Percentiles rank a stretch among this genome's conserved stretches.
These are phyloP conservation scores for Malassezia dermatis DNA, from an alignment of 1,284 basidiomycete species.

Conservation along the genomic window DNA sequence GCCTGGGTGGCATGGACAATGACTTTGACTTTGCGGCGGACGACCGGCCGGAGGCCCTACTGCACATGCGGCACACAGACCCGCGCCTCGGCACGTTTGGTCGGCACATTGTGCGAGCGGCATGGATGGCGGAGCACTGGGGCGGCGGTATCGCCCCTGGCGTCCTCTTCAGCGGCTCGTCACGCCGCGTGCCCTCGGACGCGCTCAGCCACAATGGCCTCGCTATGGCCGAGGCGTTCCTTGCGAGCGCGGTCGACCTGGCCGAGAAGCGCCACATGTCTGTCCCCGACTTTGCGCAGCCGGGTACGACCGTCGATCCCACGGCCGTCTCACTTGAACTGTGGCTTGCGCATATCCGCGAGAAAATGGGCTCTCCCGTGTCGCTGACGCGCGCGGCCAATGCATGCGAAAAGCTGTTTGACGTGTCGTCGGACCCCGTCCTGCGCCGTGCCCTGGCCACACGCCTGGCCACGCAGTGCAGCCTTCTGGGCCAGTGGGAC, in stretches of 20 bases:
- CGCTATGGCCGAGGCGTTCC: slow-evolving; percentile 26
- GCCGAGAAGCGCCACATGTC: slow-evolving; percentile 27
- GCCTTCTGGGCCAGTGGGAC: neutral
- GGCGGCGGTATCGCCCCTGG: slow-evolving; percentile 37
- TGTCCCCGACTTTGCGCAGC: slow-evolving; percentile 25
- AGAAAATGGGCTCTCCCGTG: slow-evolving; percentile 15
- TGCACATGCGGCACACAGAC: slow-evolving; percentile 20
- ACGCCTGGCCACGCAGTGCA: slow-evolving; percentile 3
- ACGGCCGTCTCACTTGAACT: slow-evolving; percentile 19
- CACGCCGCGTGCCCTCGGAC: slow-evolving; percentile 6
- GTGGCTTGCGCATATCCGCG: slow-evolving; percentile 20
- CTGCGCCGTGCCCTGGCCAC: neutral
- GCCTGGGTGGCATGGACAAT: neutral
- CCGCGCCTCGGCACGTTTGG: slow-evolving; percentile 33
- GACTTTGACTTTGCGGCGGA: neutral
- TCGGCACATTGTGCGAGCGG: slow-evolving; percentile 34
- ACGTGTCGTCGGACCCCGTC: slow-evolving; percentile 14
- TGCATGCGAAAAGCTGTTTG: slow-evolving; percentile 23
- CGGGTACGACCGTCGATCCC: slow-evolving; percentile 15
- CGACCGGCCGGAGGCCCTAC: neutral
- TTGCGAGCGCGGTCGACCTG: slow-evolving; percentile 23
- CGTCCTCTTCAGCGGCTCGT: slow-evolving; percentile 21
- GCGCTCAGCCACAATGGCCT: slow-evolving; percentile 20
- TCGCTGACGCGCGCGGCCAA: slow-evolving; percentile 5
- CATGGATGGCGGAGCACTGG: slow-evolving; percentile 42